These are phyloP conservation scores for Diaporthe citri DNA, from an alignment of 2,329 filamentous ascomycete species.

Conservation along the genomic window DNA sequence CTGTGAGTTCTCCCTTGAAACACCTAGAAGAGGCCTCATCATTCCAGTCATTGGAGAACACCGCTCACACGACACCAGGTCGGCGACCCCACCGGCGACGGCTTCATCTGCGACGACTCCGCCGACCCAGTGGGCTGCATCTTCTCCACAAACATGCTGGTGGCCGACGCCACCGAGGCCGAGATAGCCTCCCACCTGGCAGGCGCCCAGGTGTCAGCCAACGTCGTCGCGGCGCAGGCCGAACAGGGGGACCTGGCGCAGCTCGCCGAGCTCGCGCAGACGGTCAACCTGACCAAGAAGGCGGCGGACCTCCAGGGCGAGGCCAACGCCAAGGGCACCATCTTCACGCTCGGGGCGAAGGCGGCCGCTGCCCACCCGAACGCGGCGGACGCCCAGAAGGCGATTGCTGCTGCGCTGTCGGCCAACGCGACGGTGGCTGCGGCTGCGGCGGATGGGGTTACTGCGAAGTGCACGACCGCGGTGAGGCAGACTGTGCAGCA, in stretches of 20 bases:
- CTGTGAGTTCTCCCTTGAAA: too few relatives aligned
- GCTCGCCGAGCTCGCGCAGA: conserved; percentile 26
- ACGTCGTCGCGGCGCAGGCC: background rate
- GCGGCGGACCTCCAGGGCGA: conserved; percentile 24
- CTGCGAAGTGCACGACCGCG: background rate
- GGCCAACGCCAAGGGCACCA: conserved; percentile 2
- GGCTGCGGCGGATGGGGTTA: background rate
- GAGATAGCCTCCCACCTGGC: conserved; percentile 24
- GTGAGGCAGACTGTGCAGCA: conserved; percentile 22
- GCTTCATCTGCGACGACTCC: conserved; percentile 61
- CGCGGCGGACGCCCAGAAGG: conserved; percentile 26
- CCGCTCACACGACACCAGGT: background rate
- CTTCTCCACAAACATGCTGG: conserved; percentile 61
- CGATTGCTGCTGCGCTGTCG: background rate
- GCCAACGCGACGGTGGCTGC: background rate
- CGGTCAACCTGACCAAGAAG: conserved; percentile 19
- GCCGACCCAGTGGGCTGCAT: conserved; percentile 63
- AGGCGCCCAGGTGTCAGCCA: background rate
- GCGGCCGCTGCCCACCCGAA: conserved; percentile 7
- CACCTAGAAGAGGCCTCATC: too few relatives aligned
- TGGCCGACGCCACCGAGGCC: conserved; percentile 54
- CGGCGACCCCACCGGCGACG: conserved; percentile 59
- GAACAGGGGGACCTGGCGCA: conserved; percentile 1
- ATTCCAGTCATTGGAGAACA: too few relatives aligned
- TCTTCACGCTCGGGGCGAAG: conserved; percentile 4